Evolutionary conservation across 2,329 filamentous ascomycete genomes (phyloP).

Genomic region (Colletotrichum trifolii): DNA sequence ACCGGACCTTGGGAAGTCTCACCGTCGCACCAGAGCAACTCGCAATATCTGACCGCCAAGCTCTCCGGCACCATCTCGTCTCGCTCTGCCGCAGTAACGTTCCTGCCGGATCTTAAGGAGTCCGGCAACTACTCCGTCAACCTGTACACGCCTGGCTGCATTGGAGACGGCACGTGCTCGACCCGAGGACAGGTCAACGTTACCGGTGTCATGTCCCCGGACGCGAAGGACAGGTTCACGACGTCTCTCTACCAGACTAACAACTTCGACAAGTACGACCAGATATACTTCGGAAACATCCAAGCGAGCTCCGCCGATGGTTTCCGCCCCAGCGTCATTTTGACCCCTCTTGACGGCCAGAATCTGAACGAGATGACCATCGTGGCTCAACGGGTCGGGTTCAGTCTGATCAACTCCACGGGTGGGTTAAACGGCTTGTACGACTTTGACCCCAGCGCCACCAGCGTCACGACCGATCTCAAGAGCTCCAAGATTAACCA

Average conservation of each 20-base stretch:
- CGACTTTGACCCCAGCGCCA: constrained; percentile 80
- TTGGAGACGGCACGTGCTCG: constrained; percentile 79
- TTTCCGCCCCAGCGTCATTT: constrained; percentile 84
- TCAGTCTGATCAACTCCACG: constrained; percentile 77
- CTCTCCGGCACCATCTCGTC: constrained; percentile 67
- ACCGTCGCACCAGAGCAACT: constrained; percentile 74
- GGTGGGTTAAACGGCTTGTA: constrained; percentile 90
- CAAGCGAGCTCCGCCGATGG: constrained; percentile 73
- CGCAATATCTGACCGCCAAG: constrained; percentile 79
- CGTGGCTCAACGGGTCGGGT: constrained; percentile 90
- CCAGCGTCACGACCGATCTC: constrained; percentile 71
- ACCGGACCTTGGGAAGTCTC: constrained; percentile 81
- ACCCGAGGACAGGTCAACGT: constrained; percentile 85
- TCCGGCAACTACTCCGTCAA: constrained; percentile 93
- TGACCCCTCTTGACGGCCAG: constrained; percentile 76
- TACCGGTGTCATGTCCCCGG: constrained; percentile 74
- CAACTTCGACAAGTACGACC: constrained; percentile 95
- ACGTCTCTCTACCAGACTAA: constrained; percentile 88
- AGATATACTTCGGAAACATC: constrained; percentile 86
- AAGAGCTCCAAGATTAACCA: constrained; percentile 79
- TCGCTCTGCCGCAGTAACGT: constrained; percentile 76
- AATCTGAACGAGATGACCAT: constrained; percentile 72
- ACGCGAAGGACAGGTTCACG: constrained; percentile 60
- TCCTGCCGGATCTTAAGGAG: constrained; percentile 85
- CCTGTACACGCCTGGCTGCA: constrained; percentile 92